These are phyloP conservation scores for Phlegmacium glaucopus DNA, from an alignment of 768 basidiomycete genomes.

Conservation along the genomic window DNA sequence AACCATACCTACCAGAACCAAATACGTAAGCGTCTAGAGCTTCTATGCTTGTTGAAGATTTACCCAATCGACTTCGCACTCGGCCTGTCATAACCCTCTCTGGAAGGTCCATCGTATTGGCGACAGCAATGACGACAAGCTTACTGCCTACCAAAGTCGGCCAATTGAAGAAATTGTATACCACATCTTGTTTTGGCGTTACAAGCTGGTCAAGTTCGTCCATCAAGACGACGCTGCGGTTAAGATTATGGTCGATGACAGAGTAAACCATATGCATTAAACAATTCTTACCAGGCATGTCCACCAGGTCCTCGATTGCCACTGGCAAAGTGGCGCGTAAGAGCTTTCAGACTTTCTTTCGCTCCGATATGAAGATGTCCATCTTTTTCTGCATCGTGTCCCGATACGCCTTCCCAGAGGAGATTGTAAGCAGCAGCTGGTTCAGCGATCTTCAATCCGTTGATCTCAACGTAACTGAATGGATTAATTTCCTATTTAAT, in stretches of 20 bases:
- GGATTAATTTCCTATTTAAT: conserved; percentile 85
- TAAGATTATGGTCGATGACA: conserved; percentile 5
- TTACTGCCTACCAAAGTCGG: conserved; percentile 86
- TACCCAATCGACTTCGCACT: conserved; percentile 88
- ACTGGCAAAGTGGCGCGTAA: conserved; percentile 75
- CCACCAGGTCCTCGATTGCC: conserved; percentile 71
- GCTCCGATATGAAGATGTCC: conserved; percentile 66
- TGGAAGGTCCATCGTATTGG: conserved; percentile 97
- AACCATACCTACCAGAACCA: conserved; percentile 61
- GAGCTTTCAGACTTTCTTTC: conserved; percentile 78
- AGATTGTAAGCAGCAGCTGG: conserved; percentile 89
- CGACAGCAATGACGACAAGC: conserved; percentile 93
- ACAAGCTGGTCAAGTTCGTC: conserved; percentile 97
- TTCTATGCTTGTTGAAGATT: conserved; percentile 15
- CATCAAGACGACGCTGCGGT: conserved; percentile 86
- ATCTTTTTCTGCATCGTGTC: conserved; percentile 60
- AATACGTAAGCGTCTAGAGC: not conserved
- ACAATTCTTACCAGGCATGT: conserved; percentile 75
- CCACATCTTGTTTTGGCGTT: conserved; percentile 94
- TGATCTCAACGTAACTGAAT: conserved; percentile 97
- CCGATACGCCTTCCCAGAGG: conserved; percentile 91
- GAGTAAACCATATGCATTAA: conserved; percentile 1
- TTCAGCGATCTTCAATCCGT: conserved; percentile 90
- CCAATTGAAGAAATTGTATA: conserved; percentile 99
- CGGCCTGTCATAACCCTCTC: conserved; percentile 91